Evolutionary conservation across 768 basidiomycete genomes (phyloP).

Genomic region (Fomitopsis serialis): DNA sequence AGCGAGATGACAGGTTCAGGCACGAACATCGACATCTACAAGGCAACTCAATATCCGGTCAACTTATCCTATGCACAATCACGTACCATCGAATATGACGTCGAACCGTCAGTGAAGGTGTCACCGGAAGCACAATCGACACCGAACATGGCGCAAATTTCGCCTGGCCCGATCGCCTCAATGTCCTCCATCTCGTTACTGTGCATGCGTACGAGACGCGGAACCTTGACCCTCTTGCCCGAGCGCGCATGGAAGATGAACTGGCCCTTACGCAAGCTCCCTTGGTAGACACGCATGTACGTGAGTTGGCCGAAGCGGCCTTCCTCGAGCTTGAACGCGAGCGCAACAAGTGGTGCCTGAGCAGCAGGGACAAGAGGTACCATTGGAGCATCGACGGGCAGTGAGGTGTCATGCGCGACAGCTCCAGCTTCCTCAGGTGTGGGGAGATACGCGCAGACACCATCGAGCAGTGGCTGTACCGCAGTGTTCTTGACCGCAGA

Average conservation of each 20-base stretch:
- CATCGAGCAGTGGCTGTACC: conserved; percentile 90
- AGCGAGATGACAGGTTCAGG: conserved; percentile 98
- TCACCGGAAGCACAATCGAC: conserved; percentile 98
- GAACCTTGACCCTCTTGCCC: conserved; percentile 96
- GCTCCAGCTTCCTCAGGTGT: conserved; percentile 77
- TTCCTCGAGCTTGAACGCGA: conserved; percentile 99
- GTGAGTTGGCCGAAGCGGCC: conserved; percentile 96
- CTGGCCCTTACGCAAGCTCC: conserved; percentile 79
- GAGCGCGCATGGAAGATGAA: conserved; percentile 90
- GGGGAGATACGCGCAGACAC: conserved; percentile 92
- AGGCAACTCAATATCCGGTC: neutral
- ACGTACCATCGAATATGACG: conserved; percentile 84
- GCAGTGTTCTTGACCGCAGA: conserved; percentile 97
- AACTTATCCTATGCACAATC: neutral
- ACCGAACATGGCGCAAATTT: conserved; percentile 99
- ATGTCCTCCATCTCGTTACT: conserved; percentile 99
- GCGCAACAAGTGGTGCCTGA: conserved; percentile 80
- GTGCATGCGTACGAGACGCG: conserved; percentile 95
- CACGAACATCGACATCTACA: conserved; percentile 94
- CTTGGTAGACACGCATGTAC: conserved; percentile 98
- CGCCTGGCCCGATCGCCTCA: conserved; percentile 89
- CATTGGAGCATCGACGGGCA: conserved; percentile 56
- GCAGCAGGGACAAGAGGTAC: conserved; percentile 80
- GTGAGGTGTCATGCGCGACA: conserved; percentile 78
- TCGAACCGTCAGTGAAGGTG: conserved; percentile 93